Percentiles rank a stretch among this genome's conserved stretches.
Conservation (phyloP, 2,329 filamentous ascomycete genomes). For the Rhexocercosporidium sp. region DNA sequence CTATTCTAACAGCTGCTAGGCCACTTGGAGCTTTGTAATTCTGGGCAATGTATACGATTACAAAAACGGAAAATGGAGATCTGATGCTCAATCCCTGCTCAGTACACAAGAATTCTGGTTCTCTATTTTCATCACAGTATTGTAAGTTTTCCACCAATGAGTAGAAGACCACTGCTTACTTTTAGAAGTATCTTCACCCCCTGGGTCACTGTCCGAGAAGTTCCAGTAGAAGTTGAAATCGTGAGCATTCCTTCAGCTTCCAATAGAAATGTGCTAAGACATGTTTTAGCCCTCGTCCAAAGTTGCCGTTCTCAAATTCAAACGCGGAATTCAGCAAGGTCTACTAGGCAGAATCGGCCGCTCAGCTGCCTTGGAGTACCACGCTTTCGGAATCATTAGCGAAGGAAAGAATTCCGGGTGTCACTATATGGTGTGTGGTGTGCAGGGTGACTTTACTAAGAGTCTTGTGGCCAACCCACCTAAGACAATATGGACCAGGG, state of each 20-base stretch:
- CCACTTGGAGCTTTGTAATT: conserved; percentile 48
- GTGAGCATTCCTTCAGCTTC: conserved; percentile 34
- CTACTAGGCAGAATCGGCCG: conserved; percentile 49
- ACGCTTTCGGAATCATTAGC: conserved; percentile 50
- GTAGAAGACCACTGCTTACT: conserved; percentile 26
- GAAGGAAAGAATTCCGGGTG: conserved; percentile 44
- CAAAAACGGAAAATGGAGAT: conserved; percentile 43
- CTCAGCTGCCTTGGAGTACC: conserved; percentile 50
- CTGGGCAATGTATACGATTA: conserved; percentile 48
- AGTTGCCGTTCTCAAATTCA: conserved; percentile 47
- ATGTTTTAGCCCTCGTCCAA: conserved; percentile 45
- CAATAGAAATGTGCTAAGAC: conserved; percentile 26
- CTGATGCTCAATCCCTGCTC: conserved; percentile 43
- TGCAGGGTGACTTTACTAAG: conserved; percentile 50
- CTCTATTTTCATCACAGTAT: conserved; percentile 48
- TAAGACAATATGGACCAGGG: conserved; percentile 47
- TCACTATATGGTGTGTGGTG: conserved; percentile 51
- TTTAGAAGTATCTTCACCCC: conserved; percentile 45
- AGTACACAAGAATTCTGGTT: conserved; percentile 48
- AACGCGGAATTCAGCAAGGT: conserved; percentile 50
- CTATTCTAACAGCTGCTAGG: conserved; percentile 34
- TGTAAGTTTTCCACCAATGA: conserved; percentile 37
- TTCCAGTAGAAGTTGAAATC: conserved; percentile 48
- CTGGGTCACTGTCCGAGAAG: conserved; percentile 47
- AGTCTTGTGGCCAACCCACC: conserved; percentile 47